A percentile compares a stretch with the other conserved stretches of the same genome.
phyloP scores from a whole-genome alignment of 768 basidiomycete genomes.

The Trametes sanguinea region DNA sequence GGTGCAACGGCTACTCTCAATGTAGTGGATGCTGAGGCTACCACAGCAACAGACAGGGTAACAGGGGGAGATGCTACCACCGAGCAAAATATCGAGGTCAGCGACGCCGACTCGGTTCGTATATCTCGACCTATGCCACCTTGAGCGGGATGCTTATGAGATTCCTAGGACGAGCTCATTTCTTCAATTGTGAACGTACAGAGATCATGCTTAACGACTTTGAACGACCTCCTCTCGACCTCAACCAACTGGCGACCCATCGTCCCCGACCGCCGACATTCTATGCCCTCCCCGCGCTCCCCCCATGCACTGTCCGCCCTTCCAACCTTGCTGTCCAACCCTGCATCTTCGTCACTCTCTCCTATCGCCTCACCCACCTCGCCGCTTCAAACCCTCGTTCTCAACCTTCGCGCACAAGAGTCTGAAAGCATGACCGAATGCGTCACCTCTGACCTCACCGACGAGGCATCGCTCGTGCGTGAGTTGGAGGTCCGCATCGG shows the following conservation, averaged over 20 bases:
- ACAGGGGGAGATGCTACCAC: neutral
- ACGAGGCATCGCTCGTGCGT: conserved; percentile 54
- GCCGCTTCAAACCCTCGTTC: conserved; percentile 62
- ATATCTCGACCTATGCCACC: neutral
- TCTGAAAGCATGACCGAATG: conserved; percentile 50
- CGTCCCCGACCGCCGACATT: conserved; percentile 60
- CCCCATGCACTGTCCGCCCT: conserved; percentile 10
- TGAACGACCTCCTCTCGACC: conserved; percentile 66
- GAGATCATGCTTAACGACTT: conserved; percentile 70
- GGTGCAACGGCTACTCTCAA: no score
- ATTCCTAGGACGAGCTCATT: conserved; percentile 55
- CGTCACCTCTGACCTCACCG: conserved; percentile 31
- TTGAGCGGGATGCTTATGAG: neutral
- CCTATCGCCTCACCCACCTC: conserved; percentile 38
- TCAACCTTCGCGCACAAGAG: conserved; percentile 58
- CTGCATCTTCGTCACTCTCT: conserved; percentile 32
- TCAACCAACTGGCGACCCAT: conserved; percentile 54
- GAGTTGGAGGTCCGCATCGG: conserved; percentile 63
- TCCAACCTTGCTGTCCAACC: conserved; percentile 24
- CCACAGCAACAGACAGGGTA: neutral
- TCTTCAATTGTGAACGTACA: conserved; percentile 77
- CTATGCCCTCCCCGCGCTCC: conserved; percentile 48
- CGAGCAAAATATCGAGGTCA: neutral
- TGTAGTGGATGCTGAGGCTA: neutral
- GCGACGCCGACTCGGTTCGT: conserved; percentile 5